Evolutionary conservation across 1,284 basidiomycete species (phyloP).

Genomic region (Tremellales sp.): DNA sequence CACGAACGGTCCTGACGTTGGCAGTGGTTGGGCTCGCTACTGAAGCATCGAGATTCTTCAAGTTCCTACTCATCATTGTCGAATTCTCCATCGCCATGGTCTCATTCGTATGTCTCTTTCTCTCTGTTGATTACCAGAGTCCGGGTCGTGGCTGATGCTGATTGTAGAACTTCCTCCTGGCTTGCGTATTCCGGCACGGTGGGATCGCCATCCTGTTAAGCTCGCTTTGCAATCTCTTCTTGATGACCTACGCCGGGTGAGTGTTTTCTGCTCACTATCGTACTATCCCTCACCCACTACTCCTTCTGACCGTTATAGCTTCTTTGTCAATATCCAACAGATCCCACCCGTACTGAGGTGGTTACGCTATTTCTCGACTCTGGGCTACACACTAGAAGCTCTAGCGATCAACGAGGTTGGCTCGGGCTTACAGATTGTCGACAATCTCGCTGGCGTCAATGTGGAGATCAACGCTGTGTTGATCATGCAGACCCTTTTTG

Average conservation of each 20-base stretch:
- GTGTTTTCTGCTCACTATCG: conserved; percentile 5
- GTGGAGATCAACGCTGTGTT: conserved; percentile 69
- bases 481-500: conserved; percentile 77
- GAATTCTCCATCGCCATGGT: conserved; percentile 76
- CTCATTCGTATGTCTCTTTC: conserved; percentile 66
- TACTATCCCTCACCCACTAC: too few relatives aligned
- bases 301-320: conserved; percentile 27
- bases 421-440: conserved; percentile 72
- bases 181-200: conserved; percentile 71
- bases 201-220: conserved; percentile 81
- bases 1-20: conserved; percentile 35
- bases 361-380: conserved; percentile 63
- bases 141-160: not conserved
- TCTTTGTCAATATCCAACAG: conserved; percentile 68
- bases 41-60: conserved; percentile 69
- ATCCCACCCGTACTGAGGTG: conserved; percentile 81
- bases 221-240: conserved; percentile 68
- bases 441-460: conserved; percentile 73
- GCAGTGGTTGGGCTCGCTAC: conserved; percentile 71
- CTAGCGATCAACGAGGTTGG: conserved; percentile 83
- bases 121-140: not conserved
- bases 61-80: conserved; percentile 71
- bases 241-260: conserved; percentile 70
- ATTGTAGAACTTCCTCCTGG: conserved; percentile 76
- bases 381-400: conserved; percentile 67